A percentile compares a stretch with the other conserved stretches of the same genome.
phyloP scores from a whole-genome alignment of 2,329 filamentous ascomycete genomes.

The Colletotrichum scovillei region DNA sequence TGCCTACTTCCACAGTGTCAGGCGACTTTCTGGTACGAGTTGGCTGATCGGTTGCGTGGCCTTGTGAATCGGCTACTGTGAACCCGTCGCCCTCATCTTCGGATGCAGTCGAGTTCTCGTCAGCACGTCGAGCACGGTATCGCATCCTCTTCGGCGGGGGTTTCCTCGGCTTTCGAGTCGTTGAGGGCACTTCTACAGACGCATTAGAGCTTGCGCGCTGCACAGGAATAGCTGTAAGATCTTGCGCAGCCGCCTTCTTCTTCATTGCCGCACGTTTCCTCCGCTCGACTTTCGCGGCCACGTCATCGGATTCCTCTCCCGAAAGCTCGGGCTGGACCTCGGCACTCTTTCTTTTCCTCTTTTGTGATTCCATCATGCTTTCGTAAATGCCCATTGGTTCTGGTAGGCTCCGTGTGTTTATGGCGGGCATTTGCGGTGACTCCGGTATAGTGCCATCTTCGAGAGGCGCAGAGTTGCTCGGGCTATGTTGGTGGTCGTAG shows the following conservation, averaged over 20 bases:
- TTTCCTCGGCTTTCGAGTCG: conserved; percentile 10
- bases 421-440: conserved; percentile 42
- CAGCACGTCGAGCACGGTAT: not conserved
- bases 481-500: conserved; percentile 41
- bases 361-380: conserved; percentile 58
- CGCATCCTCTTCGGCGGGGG: not conserved
- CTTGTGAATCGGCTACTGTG: conserved; percentile 37
- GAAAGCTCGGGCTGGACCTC: conserved; percentile 41
- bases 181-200: conserved; percentile 15
- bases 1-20: not conserved
- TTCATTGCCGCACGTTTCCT: conserved; percentile 50
- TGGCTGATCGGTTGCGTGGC: not conserved
- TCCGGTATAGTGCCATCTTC: conserved; percentile 49
- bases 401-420: conserved; percentile 1
- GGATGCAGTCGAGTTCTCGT: conserved; percentile 2
- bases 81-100: conserved; percentile 30
- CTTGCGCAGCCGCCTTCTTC: conserved; percentile 52
- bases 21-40: not conserved
- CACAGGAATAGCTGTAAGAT: conserved; percentile 55
- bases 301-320: conserved; percentile 50
- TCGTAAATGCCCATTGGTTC: conserved; percentile 57
- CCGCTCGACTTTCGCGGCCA: conserved; percentile 46
- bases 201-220: not conserved
- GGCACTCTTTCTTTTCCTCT: conserved; percentile 47
- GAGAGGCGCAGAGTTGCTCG: conserved; percentile 38